Evolutionary conservation across 495 filamentous ascomycete genomes (phyloP), one percentile per base, ranked within the genome.

Genomic region (Penicillium diatomitis): DNA sequence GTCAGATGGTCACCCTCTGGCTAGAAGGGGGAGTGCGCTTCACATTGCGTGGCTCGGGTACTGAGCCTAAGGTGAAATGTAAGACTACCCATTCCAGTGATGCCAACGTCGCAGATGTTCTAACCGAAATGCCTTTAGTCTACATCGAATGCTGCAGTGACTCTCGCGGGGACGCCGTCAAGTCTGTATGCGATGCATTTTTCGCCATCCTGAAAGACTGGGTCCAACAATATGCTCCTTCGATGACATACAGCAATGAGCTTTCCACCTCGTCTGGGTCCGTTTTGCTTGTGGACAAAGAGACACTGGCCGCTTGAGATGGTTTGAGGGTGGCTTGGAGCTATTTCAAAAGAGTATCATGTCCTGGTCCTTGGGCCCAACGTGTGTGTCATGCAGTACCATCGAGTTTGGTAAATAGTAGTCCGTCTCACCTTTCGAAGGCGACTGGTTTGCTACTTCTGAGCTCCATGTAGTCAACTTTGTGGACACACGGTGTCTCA

Each of bases 1-100:
- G 75, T 38, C 79, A 87, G 56, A 88, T 88, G 84, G 74, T 88
- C 47, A 87, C 84, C n/a, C 72, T 79, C 48, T 82, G 82, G 69
- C 57, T 88, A 30, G 74, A 74, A 11, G 55, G 66, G 2, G 75
- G 74, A 28, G 74, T 84, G 2, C 74, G 78, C 38, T 84, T 86
- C 59, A 88, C 83, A 2, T 70, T 84, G 31, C 68, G 84, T 56
- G 81, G 77, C 4, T 85, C 81, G 2, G 84, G 84, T 4, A 88
- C 84, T 2, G 84, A 88, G 61, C 84, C 84, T 1, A 83, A 83
- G 59, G 80, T 82, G 36, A 83, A 83, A 57, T 65, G 78, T 80
- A 66, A 56, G 71, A 56, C 44, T 32, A 32, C 44, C 28, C 66
- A 56, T 41, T 32, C 34, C 44, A 29, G 41, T 28, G 2, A 20